Evolutionary conservation across 1,284 basidiomycete species (phyloP).

Genomic region (Puccinia horiana): DNA sequence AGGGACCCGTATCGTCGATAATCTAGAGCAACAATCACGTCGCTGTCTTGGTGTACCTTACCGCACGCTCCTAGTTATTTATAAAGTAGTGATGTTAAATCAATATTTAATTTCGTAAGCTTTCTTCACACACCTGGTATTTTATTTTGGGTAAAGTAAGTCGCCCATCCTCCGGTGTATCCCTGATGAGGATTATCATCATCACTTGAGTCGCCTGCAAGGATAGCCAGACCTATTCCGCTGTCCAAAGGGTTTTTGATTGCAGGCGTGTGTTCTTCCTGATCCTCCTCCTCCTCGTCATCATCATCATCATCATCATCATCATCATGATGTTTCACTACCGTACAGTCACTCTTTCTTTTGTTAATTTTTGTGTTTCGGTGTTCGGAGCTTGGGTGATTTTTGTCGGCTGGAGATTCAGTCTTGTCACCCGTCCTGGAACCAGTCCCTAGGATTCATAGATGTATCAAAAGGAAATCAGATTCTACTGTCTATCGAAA

Average conservation of each 20-base stretch:
- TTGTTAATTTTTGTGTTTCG: background rate
- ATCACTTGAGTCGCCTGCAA: background rate
- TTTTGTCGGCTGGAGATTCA: background rate
- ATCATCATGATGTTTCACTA: background rate
- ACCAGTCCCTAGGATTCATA: background rate
- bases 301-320: no score
- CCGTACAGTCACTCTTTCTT: background rate
- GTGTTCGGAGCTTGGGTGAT: background rate
- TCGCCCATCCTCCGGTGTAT: slow-evolving; percentile 43
- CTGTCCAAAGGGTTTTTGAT: background rate
- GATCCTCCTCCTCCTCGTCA: no score
- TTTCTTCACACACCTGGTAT: slow-evolving; percentile 25
- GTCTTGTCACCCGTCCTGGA: background rate
- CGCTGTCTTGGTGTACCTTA: slow-evolving; percentile 38
- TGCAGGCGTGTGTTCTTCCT: background rate
- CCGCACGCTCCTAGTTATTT: slow-evolving; percentile 43
- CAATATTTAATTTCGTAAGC: background rate
- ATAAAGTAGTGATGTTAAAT: background rate
- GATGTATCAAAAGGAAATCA: background rate
- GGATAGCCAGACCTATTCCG: slow-evolving; percentile 5
- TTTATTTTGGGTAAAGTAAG: slow-evolving; percentile 39
- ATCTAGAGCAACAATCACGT: slow-evolving; percentile 35
- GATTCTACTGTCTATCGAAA: no score
- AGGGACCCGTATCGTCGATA: slow-evolving; percentile 38
- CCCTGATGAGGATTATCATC: background rate